Base-by-base conservation (phyloP, 345 rosid genomes). In the Camelina sativa region DNA sequence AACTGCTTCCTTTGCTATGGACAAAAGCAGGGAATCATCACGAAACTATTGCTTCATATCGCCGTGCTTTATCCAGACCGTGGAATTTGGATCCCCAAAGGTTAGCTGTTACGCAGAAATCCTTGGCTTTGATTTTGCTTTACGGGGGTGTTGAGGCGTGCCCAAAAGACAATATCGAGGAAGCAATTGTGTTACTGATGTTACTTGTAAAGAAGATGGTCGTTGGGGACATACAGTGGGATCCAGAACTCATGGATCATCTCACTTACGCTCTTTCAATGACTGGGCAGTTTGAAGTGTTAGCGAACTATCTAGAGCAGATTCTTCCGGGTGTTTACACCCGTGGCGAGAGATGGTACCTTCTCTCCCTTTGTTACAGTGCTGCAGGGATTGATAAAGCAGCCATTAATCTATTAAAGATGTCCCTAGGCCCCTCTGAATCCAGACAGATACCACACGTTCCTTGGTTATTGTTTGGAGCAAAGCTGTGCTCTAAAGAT, bases 31-130 rank as follows among this genome's bases (percentile, higher is more conserved):
- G 97, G 41, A 71, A 68, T 50, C 84, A 90, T 41, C 82, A 82
- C 73, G 89, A 92, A 81, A 89, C 99, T 62, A 80, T 92, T 35
- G 76, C 80, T 67, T 88, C 95, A 9, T 87, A 86, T 78, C 95
- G 91, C 1, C 80, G 89, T 28, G 95, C 86, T 75, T 79, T 91
- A n/a, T 69, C 85, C 72, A 86, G 82, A 84, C 96, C 89, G 19
- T 96, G 99, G 96, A 89, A 89, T 81, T 80, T 96, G 76, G 88
- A 84, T 81, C 83, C 91, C n/a, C 89, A 83, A 37, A 85, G 83
- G 77, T 64, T 96, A 80, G 96, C 93, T 25, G 69, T 62, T 54
- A 83, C 94, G 59, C 98, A 96, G 80, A 96, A 88, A 73, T 82
- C 87, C 60, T 85, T 96, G 41, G 96, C 97, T 77, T 84, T 85